Percentiles rank a stretch among this genome's conserved stretches.
These are phyloP conservation scores for Paraphaeosphaeria sporulosa DNA, from an alignment of 2,329 filamentous ascomycete genomes.

Conservation along the genomic window DNA sequence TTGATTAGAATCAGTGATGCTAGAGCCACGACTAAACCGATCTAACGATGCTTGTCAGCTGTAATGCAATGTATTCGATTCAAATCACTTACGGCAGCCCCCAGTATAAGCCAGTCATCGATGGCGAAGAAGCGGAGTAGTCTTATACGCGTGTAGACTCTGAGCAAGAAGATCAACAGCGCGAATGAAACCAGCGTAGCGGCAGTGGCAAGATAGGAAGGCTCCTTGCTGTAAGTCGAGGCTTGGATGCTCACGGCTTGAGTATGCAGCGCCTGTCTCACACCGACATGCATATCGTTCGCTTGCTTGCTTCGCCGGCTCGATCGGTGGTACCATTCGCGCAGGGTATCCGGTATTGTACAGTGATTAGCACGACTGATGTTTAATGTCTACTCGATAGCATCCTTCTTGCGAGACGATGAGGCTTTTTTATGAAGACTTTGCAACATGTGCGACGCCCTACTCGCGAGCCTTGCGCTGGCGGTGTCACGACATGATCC, in stretches of 20 bases:
- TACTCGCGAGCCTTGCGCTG: conserved; percentile 8
- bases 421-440: conserved; percentile 8
- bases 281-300: conserved; percentile 33
- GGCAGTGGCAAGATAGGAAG: conserved; percentile 51
- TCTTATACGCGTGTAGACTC: conserved; percentile 55
- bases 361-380: neutral
- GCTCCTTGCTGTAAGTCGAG: conserved; percentile 43
- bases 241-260: conserved; percentile 28
- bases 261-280: conserved; percentile 15
- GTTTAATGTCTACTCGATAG: neutral
- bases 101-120: conserved; percentile 58
- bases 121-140: conserved; percentile 58
- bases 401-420: neutral
- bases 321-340: conserved; percentile 25
- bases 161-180: conserved; percentile 50
- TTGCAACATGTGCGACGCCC: conserved; percentile 13
- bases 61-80: conserved; percentile 13
- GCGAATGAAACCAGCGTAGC: conserved; percentile 51
- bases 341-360: neutral
- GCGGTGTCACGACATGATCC: conserved; percentile 11
- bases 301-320: conserved; percentile 17
- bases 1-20: conserved; percentile 17
- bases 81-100: conserved; percentile 44
- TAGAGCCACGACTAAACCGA: conserved; percentile 20
- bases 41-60: conserved; percentile 23